These are phyloP conservation scores for Lactifluus hygrophoroides DNA, from an alignment of 768 basidiomycete species.

Conservation along the genomic window DNA sequence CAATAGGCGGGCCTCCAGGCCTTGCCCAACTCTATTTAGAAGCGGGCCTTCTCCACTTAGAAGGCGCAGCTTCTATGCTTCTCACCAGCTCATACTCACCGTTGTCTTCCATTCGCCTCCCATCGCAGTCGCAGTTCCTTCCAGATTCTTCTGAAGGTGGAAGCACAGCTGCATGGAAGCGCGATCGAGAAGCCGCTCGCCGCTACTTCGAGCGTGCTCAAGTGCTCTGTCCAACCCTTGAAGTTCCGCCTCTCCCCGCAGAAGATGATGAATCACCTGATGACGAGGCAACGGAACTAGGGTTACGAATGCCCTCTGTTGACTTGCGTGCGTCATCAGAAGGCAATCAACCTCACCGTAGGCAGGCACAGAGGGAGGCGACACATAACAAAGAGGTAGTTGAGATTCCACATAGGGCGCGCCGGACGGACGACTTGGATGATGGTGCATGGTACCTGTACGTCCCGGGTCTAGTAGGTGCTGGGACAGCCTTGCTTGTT, in stretches of 20 bases:
- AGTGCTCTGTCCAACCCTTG: constrained; percentile 48
- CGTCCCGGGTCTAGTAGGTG: constrained; percentile 70
- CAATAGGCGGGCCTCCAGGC: constrained; percentile 56
- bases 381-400: constrained; percentile 3
- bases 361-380: constrained; percentile 17
- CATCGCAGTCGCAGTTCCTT: constrained; percentile 23
- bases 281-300: constrained; percentile 27
- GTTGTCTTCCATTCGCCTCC: constrained; percentile 68
- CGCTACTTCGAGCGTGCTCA: constrained; percentile 68
- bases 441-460: constrained; percentile 76
- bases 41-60: constrained; percentile 72
- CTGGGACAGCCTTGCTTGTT: constrained; percentile 74
- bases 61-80: constrained; percentile 65
- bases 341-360: constrained; percentile 21
- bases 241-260: constrained; percentile 58
- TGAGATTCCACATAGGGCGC: constrained; percentile 29
- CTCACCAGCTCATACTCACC: constrained; percentile 69
- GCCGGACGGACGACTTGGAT: constrained; percentile 51
- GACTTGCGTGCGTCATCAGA: constrained; percentile 30
- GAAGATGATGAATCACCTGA: constrained; percentile 28
- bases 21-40: constrained; percentile 71
- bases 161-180: constrained; percentile 64
- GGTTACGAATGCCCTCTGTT: constrained; percentile 62
- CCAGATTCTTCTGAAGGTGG: constrained; percentile 27
- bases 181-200: constrained; percentile 62